A percentile compares a stretch with the other conserved stretches of the same genome.
These are phyloP conservation scores for Apophysomyces ossiformis DNA, from an alignment of 371 early-diverging fungal species.

Conservation along the genomic window DNA sequence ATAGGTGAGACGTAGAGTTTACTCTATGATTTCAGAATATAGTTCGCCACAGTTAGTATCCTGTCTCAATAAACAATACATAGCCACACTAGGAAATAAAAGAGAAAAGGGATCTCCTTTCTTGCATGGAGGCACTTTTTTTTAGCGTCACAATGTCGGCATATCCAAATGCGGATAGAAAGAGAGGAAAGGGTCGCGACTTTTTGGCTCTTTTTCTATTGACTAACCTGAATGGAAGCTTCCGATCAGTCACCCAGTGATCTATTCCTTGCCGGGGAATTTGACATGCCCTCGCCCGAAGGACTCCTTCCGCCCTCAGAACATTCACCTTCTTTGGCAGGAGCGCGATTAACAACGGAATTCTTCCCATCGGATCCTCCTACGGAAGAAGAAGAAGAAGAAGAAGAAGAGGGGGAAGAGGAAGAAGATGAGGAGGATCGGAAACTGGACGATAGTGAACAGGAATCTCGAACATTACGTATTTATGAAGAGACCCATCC, in stretches of 20 bases:
- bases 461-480: conserved; percentile 26
- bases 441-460: conserved; percentile 26
- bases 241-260: not conserved
- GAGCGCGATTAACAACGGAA: not conserved
- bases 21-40: too few species aligned
- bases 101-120: too few species aligned
- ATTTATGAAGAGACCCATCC: conserved; percentile 43
- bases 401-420: not conserved
- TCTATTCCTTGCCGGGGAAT: not conserved
- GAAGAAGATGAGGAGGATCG: conserved; percentile 26
- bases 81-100: too few species aligned
- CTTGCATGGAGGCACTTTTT: too few species aligned
- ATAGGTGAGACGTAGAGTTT: too few species aligned
- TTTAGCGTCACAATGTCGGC: too few species aligned
- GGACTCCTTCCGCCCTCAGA: not conserved
- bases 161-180: too few species aligned
- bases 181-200: too few species aligned
- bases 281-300: not conserved
- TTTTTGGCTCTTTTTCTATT: too few species aligned
- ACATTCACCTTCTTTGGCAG: conserved; percentile 1
- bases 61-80: too few species aligned
- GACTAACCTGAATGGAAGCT: not conserved
- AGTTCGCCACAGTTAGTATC: too few species aligned
- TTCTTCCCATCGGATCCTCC: not conserved
- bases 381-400: conserved; percentile 24